phyloP scores from a whole-genome alignment of 345 rosid species.

The Ceriops tagal region DNA sequence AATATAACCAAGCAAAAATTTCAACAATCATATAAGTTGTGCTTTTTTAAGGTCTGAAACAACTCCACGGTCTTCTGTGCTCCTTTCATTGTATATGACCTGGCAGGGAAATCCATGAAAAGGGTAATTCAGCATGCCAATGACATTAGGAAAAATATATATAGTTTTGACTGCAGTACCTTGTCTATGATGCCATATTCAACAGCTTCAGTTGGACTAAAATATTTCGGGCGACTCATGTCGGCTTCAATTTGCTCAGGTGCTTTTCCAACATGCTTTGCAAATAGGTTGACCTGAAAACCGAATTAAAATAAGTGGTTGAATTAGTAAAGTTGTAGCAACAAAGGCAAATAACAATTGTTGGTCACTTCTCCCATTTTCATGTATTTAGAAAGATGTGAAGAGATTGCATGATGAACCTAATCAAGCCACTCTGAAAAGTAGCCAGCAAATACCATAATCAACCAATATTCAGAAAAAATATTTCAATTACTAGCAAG shows the following conservation, averaged over 20 bases:
- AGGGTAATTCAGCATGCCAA: neutral
- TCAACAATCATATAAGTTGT: constrained; percentile 36
- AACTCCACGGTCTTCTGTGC: constrained; percentile 60
- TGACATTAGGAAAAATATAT: neutral
- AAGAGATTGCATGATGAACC: too few relatives aligned
- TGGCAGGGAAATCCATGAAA: constrained; percentile 26
- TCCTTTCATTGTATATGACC: constrained; percentile 77
- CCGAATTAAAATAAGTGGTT: neutral
- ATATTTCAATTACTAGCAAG: neutral
- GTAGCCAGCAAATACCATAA: neutral
- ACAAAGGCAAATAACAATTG: neutral
- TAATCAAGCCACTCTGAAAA: too few relatives aligned
- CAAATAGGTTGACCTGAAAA: constrained; percentile 62
- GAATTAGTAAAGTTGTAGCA: neutral
- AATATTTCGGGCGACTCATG: constrained; percentile 83
- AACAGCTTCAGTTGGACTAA: constrained; percentile 69
- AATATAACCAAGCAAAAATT: constrained; percentile 9
- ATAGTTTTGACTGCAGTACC: constrained; percentile 29
- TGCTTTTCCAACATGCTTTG: constrained; percentile 68
- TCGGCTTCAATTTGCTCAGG: constrained; percentile 82
- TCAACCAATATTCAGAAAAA: neutral
- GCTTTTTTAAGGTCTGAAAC: constrained; percentile 60
- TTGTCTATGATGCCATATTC: constrained; percentile 94
- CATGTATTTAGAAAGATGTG: neutral
- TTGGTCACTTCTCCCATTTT: neutral